phyloP scores from a whole-genome alignment of 352 stramenopile species.

The Phytophthora rubi region DNA sequence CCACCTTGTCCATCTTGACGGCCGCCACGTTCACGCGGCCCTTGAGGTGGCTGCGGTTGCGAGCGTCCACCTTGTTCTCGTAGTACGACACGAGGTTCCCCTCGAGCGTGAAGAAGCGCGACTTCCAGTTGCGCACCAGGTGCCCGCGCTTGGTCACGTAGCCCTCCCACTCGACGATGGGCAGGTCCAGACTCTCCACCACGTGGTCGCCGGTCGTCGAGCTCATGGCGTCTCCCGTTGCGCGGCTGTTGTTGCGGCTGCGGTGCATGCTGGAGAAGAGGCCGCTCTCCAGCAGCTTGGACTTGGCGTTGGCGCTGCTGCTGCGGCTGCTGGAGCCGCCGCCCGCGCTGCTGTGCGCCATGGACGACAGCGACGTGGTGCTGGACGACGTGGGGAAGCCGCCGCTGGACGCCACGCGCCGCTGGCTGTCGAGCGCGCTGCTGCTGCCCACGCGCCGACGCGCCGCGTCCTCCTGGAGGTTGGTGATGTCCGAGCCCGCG shows the following conservation, averaged over 20 bases:
- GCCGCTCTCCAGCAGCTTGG: conserved; percentile 46
- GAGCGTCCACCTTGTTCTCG: conserved; percentile 89
- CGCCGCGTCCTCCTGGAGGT: conserved; percentile 38
- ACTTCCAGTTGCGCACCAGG: conserved; percentile 90
- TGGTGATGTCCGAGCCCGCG: conserved; percentile 35
- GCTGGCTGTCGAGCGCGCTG: conserved; percentile 49
- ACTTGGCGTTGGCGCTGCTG: conserved; percentile 53
- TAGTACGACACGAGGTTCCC: conserved; percentile 90
- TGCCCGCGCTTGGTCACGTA: conserved; percentile 92
- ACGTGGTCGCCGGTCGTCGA: conserved; percentile 47
- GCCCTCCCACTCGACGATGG: conserved; percentile 89
- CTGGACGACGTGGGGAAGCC: conserved; percentile 57
- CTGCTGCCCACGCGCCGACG: conserved; percentile 77
- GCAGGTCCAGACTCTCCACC: conserved; percentile 85
- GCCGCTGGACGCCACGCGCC: conserved; percentile 18
- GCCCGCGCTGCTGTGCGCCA: conserved; percentile 26
- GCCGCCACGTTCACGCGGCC: conserved; percentile 81
- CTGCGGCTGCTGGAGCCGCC: conserved; percentile 47
- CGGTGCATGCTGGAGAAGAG: conserved; percentile 69
- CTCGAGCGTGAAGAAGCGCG: conserved; percentile 88
- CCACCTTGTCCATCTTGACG: conserved; percentile 79
- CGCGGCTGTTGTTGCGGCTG: conserved; percentile 48
- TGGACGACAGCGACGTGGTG: conserved; percentile 61
- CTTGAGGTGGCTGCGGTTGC: conserved; percentile 87
- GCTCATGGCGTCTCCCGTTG: conserved; percentile 19